Percentiles rank a stretch among this genome's conserved stretches.
These are phyloP conservation scores for Phytopythium delawarense DNA, from an alignment of 352 stramenopile species.

Conservation along the genomic window DNA sequence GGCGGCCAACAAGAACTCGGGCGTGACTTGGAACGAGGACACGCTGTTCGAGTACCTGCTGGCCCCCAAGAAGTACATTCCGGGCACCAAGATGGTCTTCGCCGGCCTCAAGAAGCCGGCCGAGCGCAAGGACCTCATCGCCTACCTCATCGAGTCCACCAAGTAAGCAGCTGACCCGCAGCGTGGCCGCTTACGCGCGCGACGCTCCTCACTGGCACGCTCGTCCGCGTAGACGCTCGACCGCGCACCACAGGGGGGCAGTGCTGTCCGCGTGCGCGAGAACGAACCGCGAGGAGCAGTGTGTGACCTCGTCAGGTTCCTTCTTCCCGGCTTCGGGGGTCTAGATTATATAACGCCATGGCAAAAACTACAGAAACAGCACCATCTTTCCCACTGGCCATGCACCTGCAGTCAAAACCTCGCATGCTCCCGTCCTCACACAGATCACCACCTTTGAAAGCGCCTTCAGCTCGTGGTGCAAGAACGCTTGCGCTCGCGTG, in stretches of 20 bases:
- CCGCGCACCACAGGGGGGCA: neutral
- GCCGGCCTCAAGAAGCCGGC: slow-evolving; percentile 98
- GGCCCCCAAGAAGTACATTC: slow-evolving; percentile 99
- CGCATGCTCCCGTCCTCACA: no score
- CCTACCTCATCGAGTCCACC: slow-evolving; percentile 94
- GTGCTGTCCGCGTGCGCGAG: neutral
- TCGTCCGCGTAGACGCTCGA: neutral
- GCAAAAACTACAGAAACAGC: neutral
- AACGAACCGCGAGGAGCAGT: neutral
- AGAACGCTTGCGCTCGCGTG: no score
- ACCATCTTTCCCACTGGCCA: neutral
- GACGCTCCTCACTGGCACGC: neutral
- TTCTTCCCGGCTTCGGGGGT: neutral
- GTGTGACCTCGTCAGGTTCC: neutral
- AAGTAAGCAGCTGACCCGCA: slow-evolving; percentile 18
- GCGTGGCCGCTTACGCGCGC: neutral
- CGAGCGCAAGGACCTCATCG: slow-evolving; percentile 98
- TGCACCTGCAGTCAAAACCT: no score
- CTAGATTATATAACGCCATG: slow-evolving; percentile 11
- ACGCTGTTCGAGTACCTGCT: slow-evolving; percentile 99
- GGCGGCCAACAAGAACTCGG: slow-evolving; percentile 98
- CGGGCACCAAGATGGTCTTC: slow-evolving; percentile 99
- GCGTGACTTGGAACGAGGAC: slow-evolving; percentile 95
- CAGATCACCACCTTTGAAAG: no score
- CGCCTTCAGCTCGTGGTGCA: no score